Evolutionary conservation across 345 rosid genomes (phyloP).

Genomic region (Streptanthus diversifolius): DNA sequence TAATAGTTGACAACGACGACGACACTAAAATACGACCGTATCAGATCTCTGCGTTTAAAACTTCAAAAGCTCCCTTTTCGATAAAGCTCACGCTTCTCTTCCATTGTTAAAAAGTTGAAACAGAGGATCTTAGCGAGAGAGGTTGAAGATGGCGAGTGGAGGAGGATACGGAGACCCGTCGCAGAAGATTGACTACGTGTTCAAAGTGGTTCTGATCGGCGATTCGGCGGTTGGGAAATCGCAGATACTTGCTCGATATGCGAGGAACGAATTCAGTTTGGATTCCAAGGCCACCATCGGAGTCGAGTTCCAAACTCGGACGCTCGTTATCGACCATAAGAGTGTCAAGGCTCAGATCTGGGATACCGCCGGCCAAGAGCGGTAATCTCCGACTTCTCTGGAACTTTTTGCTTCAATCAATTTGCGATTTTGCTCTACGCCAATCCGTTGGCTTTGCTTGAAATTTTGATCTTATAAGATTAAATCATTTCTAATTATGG

Average conservation of each 20-base stretch:
- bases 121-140: background rate
- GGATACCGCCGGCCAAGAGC: slow-evolving; percentile 99
- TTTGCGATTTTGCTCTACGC: no score
- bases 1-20: slow-evolving; percentile 16
- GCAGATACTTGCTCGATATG: slow-evolving; percentile 75
- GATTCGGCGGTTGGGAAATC: slow-evolving; percentile 97
- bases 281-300: slow-evolving; percentile 95
- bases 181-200: slow-evolving; percentile 73
- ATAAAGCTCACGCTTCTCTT: background rate
- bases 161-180: slow-evolving; percentile 55
- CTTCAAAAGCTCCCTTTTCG: background rate
- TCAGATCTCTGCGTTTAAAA: slow-evolving; percentile 24
- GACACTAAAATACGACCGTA: background rate
- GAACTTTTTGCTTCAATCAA: no score
- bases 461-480: slow-evolving; percentile 13
- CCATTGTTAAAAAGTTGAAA: slow-evolving; percentile 9
- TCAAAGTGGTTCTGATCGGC: slow-evolving; percentile 84
- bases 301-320: slow-evolving; percentile 92
- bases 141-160: slow-evolving; percentile 50
- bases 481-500: background rate
- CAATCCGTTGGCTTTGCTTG: background rate
- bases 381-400: slow-evolving; percentile 35
- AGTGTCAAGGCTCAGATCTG: slow-evolving; percentile 98
- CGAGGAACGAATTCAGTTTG: slow-evolving; percentile 76
- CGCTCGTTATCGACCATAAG: slow-evolving; percentile 73